Percentiles rank a stretch among this genome's conserved stretches.
Evolutionary conservation across 2,329 filamentous ascomycete species (phyloP).

Genomic region (Arthrinium phaeospermum): DNA sequence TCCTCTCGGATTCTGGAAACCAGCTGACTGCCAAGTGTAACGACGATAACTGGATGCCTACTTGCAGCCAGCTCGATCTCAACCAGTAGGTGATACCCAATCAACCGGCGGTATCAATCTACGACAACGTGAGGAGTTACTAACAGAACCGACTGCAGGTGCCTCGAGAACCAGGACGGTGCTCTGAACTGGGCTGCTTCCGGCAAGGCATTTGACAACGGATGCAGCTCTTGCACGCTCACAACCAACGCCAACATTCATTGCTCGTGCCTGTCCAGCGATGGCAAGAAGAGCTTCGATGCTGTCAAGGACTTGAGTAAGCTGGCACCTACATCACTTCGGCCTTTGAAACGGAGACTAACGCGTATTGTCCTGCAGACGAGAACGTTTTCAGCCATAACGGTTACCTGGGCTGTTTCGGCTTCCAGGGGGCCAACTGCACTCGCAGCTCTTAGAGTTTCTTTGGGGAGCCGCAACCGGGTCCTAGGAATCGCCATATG

Average conservation of each 20-base stretch:
- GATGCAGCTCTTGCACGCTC: conserved; percentile 1
- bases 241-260: conserved; percentile 8
- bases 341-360: background rate
- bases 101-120: background rate
- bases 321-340: background rate
- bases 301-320: conserved; percentile 4
- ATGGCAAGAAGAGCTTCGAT: background rate
- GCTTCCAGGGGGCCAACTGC: background rate
- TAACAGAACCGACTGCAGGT: background rate
- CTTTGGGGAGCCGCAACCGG: background rate
- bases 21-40: conserved; percentile 8
- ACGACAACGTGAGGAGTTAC: background rate
- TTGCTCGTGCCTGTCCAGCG: background rate
- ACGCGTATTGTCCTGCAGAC: background rate
- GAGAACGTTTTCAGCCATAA: background rate
- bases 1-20: background rate
- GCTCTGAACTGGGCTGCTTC: background rate
- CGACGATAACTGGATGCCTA: background rate
- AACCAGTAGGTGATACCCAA: background rate
- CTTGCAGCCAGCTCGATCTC: conserved; percentile 9
- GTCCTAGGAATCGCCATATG: background rate
- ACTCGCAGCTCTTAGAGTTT: background rate
- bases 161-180: background rate
- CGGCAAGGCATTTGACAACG: background rate
- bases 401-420: background rate